Conservation (phyloP, 192 early-diverging fungal genomes). For the Rhizoclosmatium globosum region DNA sequence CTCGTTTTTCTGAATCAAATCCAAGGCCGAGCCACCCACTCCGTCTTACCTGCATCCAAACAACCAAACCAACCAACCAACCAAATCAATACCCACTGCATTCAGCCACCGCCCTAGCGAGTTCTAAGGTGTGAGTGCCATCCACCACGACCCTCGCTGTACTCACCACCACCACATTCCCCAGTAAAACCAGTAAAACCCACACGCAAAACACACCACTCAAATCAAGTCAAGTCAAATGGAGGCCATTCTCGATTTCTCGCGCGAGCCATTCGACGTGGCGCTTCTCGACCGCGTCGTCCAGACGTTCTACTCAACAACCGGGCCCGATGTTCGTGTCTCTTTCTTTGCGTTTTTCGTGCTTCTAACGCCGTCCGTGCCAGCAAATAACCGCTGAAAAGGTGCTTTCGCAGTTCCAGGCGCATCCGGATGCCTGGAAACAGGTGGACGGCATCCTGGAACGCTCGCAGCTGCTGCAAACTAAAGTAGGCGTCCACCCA, state of each 20-base stretch:
- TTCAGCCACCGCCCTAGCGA: too few relatives aligned
- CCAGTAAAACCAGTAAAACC: too few relatives aligned
- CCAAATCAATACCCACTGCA: too few relatives aligned
- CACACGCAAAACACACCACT: too few relatives aligned
- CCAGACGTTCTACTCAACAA: conserved; percentile 73
- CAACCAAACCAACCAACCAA: too few relatives aligned
- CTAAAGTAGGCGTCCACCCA: conserved; percentile 74
- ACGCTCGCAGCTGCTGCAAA: conserved; percentile 74
- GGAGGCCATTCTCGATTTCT: conserved; percentile 86
- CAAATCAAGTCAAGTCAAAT: conserved; percentile 28
- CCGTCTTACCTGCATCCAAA: too few relatives aligned
- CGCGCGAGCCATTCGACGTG: conserved; percentile 81
- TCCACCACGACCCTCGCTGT: too few relatives aligned
- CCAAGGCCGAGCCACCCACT: too few relatives aligned
- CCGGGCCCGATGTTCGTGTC: conserved; percentile 68
- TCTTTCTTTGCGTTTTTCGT: not conserved
- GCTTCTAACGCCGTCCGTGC: not conserved
- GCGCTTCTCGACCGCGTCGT: conserved; percentile 90
- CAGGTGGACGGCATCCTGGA: conserved; percentile 93
- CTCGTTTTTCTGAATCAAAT: too few relatives aligned
- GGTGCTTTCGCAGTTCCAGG: conserved; percentile 91
- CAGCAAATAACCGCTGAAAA: conserved; percentile 90
- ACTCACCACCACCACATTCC: too few relatives aligned
- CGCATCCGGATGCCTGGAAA: conserved; percentile 96
- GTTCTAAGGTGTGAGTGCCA: too few relatives aligned